These are phyloP conservation scores for Penicillium corylophilum DNA, from an alignment of 2,329 filamentous ascomycete species.

Conservation along the genomic window DNA sequence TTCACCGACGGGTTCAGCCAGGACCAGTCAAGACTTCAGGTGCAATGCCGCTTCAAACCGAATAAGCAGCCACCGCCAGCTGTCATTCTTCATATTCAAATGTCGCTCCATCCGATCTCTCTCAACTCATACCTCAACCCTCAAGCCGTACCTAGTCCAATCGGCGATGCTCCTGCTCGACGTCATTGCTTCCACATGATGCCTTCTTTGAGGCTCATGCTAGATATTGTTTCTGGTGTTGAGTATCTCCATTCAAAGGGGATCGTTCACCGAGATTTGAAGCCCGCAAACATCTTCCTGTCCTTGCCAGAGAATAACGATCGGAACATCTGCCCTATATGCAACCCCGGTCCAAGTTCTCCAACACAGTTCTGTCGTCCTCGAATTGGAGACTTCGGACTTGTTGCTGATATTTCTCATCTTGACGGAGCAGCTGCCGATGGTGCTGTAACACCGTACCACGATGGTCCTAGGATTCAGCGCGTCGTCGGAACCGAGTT, in stretches of 20 bases:
- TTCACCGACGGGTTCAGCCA: conserved; percentile 44
- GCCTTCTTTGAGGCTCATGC: conserved; percentile 58
- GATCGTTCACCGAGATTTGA: conserved; percentile 66
- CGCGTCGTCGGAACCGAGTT: conserved; percentile 61
- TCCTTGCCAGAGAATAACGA: conserved; percentile 51
- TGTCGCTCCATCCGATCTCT: conserved; percentile 64
- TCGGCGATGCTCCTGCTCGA: conserved; percentile 23
- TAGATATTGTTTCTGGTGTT: conserved; percentile 61
- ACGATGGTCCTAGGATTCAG: conserved; percentile 23
- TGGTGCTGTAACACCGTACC: conserved; percentile 20
- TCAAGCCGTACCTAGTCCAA: conserved; percentile 22
- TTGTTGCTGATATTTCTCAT: conserved; percentile 57
- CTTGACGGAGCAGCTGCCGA: conserved; percentile 30
- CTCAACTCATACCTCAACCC: conserved; percentile 58
- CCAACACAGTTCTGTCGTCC: conserved; percentile 51
- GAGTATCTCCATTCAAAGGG: conserved; percentile 62
- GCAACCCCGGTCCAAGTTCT: conserved; percentile 30
- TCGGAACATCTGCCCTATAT: conserved; percentile 48
- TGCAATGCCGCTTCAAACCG: conserved; percentile 25
- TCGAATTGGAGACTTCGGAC: conserved; percentile 67
- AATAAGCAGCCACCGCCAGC: conserved; percentile 32
- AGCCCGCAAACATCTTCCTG: conserved; percentile 68
- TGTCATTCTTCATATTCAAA: conserved; percentile 64
- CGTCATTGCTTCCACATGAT: conserved; percentile 63
- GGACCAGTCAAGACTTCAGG: conserved; percentile 34